Evolutionary conservation across 2,329 filamentous ascomycete species (phyloP).

Genomic region (Aspergillus arachidicola): DNA sequence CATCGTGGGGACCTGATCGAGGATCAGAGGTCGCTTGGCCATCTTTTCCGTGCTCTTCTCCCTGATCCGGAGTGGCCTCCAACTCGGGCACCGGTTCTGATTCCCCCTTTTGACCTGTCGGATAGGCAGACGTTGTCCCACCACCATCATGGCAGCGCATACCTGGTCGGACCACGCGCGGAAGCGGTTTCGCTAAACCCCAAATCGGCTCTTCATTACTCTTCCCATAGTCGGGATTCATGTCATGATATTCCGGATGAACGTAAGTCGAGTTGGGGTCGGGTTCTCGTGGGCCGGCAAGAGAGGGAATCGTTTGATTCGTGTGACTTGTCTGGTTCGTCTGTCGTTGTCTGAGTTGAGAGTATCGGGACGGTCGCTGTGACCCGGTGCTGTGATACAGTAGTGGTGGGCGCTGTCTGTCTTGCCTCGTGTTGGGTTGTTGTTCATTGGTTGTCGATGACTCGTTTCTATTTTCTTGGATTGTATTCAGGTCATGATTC

Average conservation of each 20-base stretch:
- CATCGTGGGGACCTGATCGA: too few relatives aligned
- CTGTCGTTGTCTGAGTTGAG: not conserved
- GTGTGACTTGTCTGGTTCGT: not conserved
- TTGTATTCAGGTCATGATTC: not conserved
- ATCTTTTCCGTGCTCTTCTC: not conserved
- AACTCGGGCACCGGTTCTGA: constrained; percentile 5
- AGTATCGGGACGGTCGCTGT: not conserved
- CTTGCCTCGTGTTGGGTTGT: not conserved
- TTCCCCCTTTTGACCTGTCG: constrained; percentile 6
- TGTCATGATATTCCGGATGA: constrained; percentile 24
- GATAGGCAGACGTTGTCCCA: constrained; percentile 1
- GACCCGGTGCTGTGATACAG: not conserved
- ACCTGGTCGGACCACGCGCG: constrained; percentile 53
- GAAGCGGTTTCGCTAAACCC: constrained; percentile 54
- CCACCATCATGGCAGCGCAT: constrained; percentile 38
- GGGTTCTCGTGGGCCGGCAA: not conserved
- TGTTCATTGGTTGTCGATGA: rapidly evolving
- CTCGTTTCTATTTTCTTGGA: not conserved
- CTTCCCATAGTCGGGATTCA: constrained; percentile 56
- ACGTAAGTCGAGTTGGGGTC: constrained; percentile 9
- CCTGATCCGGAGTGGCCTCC: not conserved
- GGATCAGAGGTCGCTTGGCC: not conserved
- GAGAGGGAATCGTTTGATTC: not conserved
- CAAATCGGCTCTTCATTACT: constrained; percentile 51
- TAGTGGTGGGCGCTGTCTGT: not conserved